phyloP scores from a whole-genome alignment of 495 filamentous ascomycete species.

The Trichoderma reesei region DNA sequence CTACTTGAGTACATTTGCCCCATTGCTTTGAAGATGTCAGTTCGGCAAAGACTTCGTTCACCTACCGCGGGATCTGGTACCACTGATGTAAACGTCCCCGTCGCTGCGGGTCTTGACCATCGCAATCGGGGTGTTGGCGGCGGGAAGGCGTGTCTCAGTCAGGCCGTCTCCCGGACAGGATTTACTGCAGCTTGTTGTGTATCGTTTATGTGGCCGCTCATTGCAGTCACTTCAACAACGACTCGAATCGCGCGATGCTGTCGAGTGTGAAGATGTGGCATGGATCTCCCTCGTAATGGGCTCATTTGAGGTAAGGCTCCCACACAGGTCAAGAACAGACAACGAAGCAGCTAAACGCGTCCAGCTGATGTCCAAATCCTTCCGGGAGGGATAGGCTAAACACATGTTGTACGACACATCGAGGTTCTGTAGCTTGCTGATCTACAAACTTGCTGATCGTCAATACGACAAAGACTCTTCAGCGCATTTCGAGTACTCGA shows the following conservation, averaged over 20 bases:
- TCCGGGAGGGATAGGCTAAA: neutral
- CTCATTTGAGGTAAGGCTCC: neutral
- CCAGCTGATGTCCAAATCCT: neutral
- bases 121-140: neutral
- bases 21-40: neutral
- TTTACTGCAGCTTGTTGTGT: neutral
- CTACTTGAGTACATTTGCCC: neutral
- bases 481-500: neutral
- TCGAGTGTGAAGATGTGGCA: neutral
- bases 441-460: neutral
- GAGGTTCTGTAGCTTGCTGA: neutral
- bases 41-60: neutral
- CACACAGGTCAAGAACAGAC: too few species aligned
- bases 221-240: neutral
- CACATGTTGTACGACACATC: constrained; percentile 3
- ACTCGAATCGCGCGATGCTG: neutral
- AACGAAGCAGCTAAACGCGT: too few species aligned
- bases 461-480: neutral
- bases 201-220: neutral
- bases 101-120: neutral
- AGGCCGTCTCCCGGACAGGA: neutral
- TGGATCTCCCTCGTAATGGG: neutral
- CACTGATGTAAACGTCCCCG: neutral
- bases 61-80: neutral
- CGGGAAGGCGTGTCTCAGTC: neutral